Evolutionary conservation across 1,284 basidiomycete species (phyloP), one percentile per base, ranked within the genome.

Genomic region (Omphalotus olearius): DNA sequence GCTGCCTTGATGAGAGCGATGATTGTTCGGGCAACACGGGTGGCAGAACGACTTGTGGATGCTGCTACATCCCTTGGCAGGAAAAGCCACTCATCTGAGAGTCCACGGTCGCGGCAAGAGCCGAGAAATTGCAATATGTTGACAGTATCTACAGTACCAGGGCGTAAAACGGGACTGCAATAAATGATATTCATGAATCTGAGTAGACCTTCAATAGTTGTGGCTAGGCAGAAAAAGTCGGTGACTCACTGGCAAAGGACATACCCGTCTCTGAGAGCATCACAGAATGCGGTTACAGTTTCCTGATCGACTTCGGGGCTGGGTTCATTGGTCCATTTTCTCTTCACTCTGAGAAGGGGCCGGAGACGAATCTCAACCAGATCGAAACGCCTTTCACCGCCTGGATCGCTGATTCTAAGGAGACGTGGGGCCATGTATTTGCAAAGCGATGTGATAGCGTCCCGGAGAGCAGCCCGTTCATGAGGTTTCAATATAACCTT

Each of bases 351-450:
- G 4, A 51, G 30, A 23, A 55, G 52, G 9, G 56, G 40, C 14
- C 59, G 56, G 6, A 61, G 54, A n/a, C 58, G 56, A 26, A 61
- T 53, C 43, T 61, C 59, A 13, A 61, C 58, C 20, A 58, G 44
- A 36, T 61, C 59, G 18, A 59, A 55, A 14, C 56, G 55, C 37
- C 58, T 61, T 36, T 57, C 56, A 25, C 58, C 59, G 4, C 60
- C 60, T 11, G 60, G 60, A 26, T 61, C 58, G 47, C 58, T 61
- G 33, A 55, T 59, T 13, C 60, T 39, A 23, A 59, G 40, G 4
- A 61, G 54, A 13, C 60, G 58, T 6, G 58, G 60, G 45, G 59
- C 60, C 60, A 59, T 61, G 13, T 51, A 23, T 38, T 57, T 38
- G 38, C 58, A 59, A 16, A 61, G 46, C 1, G 58, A 50, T 0